These are phyloP conservation scores for Jatropha curcas DNA, from an alignment of 345 rosid species.

Conservation along the genomic window DNA sequence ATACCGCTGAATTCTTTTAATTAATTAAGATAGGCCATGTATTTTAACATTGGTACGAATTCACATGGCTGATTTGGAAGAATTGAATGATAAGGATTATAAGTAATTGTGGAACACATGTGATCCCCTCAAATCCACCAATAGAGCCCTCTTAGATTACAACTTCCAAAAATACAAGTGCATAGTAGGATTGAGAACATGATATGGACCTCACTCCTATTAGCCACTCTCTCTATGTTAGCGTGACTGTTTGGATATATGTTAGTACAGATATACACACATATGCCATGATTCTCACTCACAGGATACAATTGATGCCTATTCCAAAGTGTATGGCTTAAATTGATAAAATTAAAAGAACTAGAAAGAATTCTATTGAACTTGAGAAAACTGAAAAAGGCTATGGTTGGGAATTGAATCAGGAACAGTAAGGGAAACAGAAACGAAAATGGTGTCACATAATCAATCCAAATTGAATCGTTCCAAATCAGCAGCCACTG, in stretches of 20 bases:
- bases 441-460: no score
- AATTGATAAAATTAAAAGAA: not conserved
- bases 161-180: not conserved
- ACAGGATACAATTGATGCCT: not conserved
- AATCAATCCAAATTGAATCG: no score
- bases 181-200: not conserved
- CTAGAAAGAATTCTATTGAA: no score
- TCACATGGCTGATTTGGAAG: no score
- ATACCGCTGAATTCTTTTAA: not conserved
- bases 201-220: not conserved
- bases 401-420: no score
- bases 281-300: not conserved
- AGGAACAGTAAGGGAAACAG: no score
- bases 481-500: no score
- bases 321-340: not conserved
- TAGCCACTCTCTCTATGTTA: not conserved
- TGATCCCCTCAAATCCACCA: not conserved
- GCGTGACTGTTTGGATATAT: not conserved
- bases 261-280: not conserved
- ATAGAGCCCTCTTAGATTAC: not conserved
- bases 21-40: not conserved
- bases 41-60: not conserved
- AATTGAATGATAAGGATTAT: not conserved
- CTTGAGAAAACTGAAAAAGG: not conserved
- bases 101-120: not conserved